These are phyloP conservation scores for Ceratocystis papillata DNA, from an alignment of 2,329 filamentous ascomycete genomes.

Conservation along the genomic window DNA sequence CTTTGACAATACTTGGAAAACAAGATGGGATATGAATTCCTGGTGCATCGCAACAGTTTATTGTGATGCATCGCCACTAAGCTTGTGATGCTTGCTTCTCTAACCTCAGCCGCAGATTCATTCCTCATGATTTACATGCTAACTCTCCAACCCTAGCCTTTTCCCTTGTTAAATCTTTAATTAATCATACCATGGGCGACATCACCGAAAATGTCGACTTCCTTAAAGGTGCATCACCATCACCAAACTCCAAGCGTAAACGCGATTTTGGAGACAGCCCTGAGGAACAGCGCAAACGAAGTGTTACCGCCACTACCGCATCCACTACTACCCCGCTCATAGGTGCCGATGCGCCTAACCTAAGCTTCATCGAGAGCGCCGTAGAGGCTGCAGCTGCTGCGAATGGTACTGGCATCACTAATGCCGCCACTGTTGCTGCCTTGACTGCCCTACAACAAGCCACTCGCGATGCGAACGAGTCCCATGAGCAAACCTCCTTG, in stretches of 20 bases:
- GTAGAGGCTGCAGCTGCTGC: constrained; percentile 37
- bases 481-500: constrained; percentile 12
- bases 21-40: background rate
- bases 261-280: constrained; percentile 41
- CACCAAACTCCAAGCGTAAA: constrained; percentile 46
- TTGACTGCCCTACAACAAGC: constrained; percentile 49
- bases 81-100: background rate
- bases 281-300: constrained; percentile 43
- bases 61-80: background rate
- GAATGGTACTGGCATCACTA: constrained; percentile 32
- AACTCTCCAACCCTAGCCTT: background rate
- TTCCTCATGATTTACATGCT: background rate
- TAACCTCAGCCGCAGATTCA: background rate
- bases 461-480: constrained; percentile 30
- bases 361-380: constrained; percentile 42
- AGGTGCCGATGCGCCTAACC: constrained; percentile 22
- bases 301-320: constrained; percentile 35
- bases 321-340: constrained; percentile 16
- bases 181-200: constrained; percentile 20
- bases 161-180: background rate
- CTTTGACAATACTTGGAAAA: background rate
- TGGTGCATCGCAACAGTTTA: background rate
- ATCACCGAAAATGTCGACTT: constrained; percentile 19
- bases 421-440: constrained; percentile 23
- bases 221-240: constrained; percentile 27